Conservation (phyloP, 768 basidiomycete species). For the Collybia mongolica region DNA sequence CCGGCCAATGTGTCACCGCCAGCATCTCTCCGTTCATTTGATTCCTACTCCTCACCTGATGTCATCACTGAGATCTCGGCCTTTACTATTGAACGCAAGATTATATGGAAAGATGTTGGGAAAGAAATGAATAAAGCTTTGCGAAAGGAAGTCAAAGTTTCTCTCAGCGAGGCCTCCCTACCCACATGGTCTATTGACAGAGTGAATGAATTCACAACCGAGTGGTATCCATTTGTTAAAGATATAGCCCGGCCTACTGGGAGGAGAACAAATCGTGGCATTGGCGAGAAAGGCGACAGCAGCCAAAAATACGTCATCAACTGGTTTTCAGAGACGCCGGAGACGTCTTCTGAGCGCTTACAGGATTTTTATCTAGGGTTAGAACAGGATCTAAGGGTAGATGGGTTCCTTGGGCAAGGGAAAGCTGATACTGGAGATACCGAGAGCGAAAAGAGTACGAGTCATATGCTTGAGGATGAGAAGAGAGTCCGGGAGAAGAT, state of each 20-base stretch:
- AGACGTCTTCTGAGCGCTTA: conserved; percentile 51
- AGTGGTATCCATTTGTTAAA: conserved; percentile 59
- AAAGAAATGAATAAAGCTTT: conserved; percentile 53
- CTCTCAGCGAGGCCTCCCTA: conserved; percentile 34
- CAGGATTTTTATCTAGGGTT: conserved; percentile 71
- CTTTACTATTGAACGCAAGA: conserved; percentile 52
- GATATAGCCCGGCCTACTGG: conserved; percentile 9
- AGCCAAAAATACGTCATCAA: conserved; percentile 38
- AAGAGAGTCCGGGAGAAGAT: conserved; percentile 29
- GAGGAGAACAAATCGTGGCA: conserved; percentile 2
- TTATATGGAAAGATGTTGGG: conserved; percentile 53
- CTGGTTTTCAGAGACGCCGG: conserved; percentile 42
- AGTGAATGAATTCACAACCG: conserved; percentile 51
- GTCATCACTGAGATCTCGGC: conserved; percentile 54
- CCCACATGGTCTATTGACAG: conserved; percentile 62
- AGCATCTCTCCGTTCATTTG: conserved; percentile 29
- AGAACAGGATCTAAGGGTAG: conserved; percentile 59
- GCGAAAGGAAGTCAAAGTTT: conserved; percentile 52
- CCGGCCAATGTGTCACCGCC: conserved; percentile 31
- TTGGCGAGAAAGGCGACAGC: conserved; percentile 18
- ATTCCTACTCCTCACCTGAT: conserved; percentile 28
- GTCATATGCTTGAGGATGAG: conserved; percentile 19
- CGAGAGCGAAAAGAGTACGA: conserved; percentile 23
- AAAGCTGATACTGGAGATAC: conserved; percentile 31
- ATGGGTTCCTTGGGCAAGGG: conserved; percentile 28